Evolutionary conservation across 768 basidiomycete genomes (phyloP).

Genomic region (Mycena maculata): DNA sequence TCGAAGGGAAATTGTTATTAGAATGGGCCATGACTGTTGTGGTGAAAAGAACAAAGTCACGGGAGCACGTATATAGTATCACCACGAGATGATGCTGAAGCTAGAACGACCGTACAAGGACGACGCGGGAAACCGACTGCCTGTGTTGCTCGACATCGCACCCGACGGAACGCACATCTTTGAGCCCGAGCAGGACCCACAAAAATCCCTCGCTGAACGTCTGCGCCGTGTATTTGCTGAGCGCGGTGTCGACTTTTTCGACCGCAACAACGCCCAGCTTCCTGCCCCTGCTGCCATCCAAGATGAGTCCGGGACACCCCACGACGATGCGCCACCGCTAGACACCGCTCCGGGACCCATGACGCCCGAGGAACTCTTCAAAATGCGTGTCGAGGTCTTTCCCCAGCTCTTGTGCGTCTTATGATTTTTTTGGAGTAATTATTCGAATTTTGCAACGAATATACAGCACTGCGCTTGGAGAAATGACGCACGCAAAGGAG

Average conservation of each 20-base stretch:
- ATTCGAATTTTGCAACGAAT: too few species aligned
- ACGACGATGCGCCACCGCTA: constrained; percentile 39
- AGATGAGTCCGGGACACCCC: constrained; percentile 42
- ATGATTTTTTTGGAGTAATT: neutral
- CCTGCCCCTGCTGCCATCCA: constrained; percentile 30
- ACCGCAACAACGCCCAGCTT: constrained; percentile 52
- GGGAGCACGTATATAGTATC: neutral
- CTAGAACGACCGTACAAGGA: constrained; percentile 87
- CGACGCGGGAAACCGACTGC: constrained; percentile 73
- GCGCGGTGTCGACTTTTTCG: constrained; percentile 82
- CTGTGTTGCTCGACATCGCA: constrained; percentile 74
- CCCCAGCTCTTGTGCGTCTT: constrained; percentile 77
- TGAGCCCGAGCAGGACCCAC: constrained; percentile 71
- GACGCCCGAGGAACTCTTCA: constrained; percentile 78
- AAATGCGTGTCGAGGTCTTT: constrained; percentile 78
- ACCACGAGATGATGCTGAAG: constrained; percentile 51
- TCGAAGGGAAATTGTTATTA: too few species aligned
- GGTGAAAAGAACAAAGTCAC: too few species aligned
- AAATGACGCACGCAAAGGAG: constrained; percentile 83
- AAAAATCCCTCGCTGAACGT: constrained; percentile 71
- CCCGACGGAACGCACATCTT: constrained; percentile 75
- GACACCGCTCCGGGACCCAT: constrained; percentile 58
- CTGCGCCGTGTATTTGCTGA: constrained; percentile 78
- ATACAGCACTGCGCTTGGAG: constrained; percentile 76
- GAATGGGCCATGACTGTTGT: too few species aligned